Percentiles rank a stretch among this genome's conserved stretches.
Evolutionary conservation across 192 early-diverging fungal species (phyloP).

Genomic region (Coemansia sp.): DNA sequence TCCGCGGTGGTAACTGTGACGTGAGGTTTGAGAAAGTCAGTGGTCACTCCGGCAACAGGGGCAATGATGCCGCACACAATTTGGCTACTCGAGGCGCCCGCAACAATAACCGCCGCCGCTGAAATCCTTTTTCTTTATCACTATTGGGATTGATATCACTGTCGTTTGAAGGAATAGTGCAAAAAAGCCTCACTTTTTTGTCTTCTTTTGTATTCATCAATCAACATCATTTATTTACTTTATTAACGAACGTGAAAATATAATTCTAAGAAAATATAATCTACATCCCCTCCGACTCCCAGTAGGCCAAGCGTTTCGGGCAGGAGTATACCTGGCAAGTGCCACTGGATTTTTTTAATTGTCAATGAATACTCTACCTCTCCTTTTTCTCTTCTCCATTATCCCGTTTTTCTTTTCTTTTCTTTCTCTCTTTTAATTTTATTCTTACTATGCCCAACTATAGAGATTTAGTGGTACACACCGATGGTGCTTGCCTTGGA

Average conservation of each 20-base stretch:
- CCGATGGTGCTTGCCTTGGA: slow-evolving; percentile 59
- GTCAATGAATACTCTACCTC: neutral
- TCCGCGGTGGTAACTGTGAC: neutral
- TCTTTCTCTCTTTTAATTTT: neutral
- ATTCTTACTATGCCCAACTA: neutral
- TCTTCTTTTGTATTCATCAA: neutral
- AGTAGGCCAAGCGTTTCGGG: no score
- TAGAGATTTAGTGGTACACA: slow-evolving; percentile 39
- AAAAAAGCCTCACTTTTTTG: neutral
- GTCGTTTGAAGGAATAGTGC: neutral
- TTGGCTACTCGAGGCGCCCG: slow-evolving; percentile 9
- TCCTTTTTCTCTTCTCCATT: neutral
- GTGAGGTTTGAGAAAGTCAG: slow-evolving; percentile 12
- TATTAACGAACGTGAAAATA: no score
- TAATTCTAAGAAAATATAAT: no score
- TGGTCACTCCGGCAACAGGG: slow-evolving; percentile 1
- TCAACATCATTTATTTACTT: neutral
- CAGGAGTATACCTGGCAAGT: neutral
- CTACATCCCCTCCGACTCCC: no score
- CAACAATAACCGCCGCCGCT: slow-evolving; percentile 5
- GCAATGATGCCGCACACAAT: slow-evolving; percentile 12
- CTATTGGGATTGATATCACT: neutral
- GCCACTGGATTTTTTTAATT: neutral
- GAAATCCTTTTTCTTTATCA: neutral
- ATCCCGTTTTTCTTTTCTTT: neutral